phyloP scores from a whole-genome alignment of 1,284 basidiomycete species.

The Tranzscheliella williamsii region DNA sequence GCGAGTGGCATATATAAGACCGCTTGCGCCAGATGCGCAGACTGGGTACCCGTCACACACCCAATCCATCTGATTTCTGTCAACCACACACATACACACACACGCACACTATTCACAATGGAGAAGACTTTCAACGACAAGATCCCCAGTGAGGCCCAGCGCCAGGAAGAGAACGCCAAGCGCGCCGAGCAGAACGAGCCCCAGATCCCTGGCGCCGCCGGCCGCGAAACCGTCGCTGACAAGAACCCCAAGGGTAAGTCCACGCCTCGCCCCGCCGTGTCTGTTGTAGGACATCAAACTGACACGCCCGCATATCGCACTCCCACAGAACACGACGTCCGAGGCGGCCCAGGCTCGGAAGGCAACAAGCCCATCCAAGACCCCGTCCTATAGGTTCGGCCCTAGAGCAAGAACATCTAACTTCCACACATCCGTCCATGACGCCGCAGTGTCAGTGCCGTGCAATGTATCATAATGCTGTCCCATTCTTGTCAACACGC shows the following conservation, averaged over 20 bases:
- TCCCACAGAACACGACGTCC: constrained; percentile 32
- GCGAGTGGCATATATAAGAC: no score
- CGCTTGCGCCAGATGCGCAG: no score
- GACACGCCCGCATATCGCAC: background rate
- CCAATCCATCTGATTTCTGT: no score
- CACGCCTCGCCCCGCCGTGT: no score
- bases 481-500: no score
- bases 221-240: constrained; percentile 30
- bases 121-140: constrained; percentile 46
- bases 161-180: constrained; percentile 32
- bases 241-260: constrained; percentile 43
- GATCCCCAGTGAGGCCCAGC: constrained; percentile 23
- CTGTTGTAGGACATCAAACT: background rate
- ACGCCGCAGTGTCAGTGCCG: no score
- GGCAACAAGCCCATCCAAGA: constrained; percentile 43
- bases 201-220: constrained; percentile 37
- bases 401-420: no score
- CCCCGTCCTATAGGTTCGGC: constrained; percentile 37
- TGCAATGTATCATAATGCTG: no score
- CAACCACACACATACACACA: background rate
- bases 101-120: constrained; percentile 10
- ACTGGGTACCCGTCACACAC: no score
- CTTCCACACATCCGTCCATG: no score
- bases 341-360: constrained; percentile 42
- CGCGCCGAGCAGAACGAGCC: constrained; percentile 34